Conservation (phyloP, 192 early-diverging fungal genomes). For the Spinellus fusiger region DNA sequence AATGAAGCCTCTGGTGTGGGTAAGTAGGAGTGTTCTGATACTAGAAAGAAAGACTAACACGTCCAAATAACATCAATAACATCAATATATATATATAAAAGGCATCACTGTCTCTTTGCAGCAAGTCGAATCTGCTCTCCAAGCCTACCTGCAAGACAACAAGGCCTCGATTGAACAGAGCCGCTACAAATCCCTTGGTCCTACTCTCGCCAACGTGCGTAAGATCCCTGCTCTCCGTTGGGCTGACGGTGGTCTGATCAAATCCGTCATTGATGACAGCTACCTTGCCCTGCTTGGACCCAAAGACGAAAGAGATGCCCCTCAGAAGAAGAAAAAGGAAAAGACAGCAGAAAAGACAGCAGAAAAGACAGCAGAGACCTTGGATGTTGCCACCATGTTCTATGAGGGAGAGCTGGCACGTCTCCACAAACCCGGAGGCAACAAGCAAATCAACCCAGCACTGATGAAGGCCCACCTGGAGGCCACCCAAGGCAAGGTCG, state of each 20-base stretch:
- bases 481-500: constrained; percentile 82
- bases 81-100: constrained; percentile 19
- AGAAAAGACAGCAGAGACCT: constrained; percentile 22
- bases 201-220: constrained; percentile 65
- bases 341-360: constrained; percentile 38
- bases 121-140: constrained; percentile 64
- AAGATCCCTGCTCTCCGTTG: constrained; percentile 70
- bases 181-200: constrained; percentile 80
- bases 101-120: constrained; percentile 80
- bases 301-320: constrained; percentile 92
- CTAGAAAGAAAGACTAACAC: background rate
- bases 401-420: constrained; percentile 89
- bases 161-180: constrained; percentile 71
- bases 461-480: constrained; percentile 88
- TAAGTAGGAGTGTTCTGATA: constrained; percentile 30
- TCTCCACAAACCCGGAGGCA: constrained; percentile 93
- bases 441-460: constrained; percentile 90
- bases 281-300: constrained; percentile 85
- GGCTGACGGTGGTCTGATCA: constrained; percentile 86
- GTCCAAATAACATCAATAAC: background rate
- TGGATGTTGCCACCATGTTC: constrained; percentile 55
- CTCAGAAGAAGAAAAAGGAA: constrained; percentile 57
- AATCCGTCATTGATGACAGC: constrained; percentile 84
- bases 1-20: constrained; percentile 90
- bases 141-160: constrained; percentile 55